Evolutionary conservation across 331 rosid species (phyloP).

Genomic region (Malus hybrid): DNA sequence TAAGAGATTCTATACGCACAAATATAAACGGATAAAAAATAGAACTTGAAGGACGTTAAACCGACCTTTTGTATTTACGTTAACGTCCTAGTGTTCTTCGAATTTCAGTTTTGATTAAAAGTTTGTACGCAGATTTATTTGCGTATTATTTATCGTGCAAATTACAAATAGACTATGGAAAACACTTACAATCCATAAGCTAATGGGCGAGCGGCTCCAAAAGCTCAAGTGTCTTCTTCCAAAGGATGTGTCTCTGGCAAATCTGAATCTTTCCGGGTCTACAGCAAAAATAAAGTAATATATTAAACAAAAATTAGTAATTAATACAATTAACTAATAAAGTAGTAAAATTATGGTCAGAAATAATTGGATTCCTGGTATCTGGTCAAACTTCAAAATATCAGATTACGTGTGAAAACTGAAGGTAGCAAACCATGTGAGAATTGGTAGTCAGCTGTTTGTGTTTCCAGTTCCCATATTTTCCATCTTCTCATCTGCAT

Average conservation of each 20-base stretch:
- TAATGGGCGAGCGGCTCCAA: slow-evolving; percentile 17
- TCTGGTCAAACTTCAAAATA: background rate
- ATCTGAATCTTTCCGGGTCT: slow-evolving; percentile 32
- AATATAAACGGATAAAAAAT: no score
- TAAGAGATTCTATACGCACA: background rate
- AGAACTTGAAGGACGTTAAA: background rate
- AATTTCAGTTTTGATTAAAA: no score
- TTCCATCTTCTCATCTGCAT: slow-evolving; percentile 28
- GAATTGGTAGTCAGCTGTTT: slow-evolving; percentile 17
- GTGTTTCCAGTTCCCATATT: slow-evolving; percentile 28
- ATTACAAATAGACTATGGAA: background rate
- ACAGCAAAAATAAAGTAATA: background rate
- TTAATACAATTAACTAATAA: background rate
- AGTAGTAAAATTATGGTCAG: background rate
- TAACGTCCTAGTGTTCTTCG: background rate
- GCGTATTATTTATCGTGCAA: background rate
- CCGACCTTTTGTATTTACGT: background rate
- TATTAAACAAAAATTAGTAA: background rate
- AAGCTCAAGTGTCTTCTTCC: slow-evolving; percentile 27
- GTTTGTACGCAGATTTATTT: no score
- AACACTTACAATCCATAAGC: slow-evolving; percentile 22
- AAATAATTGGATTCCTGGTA: background rate
- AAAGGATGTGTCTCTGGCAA: slow-evolving; percentile 29
- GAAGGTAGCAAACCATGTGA: slow-evolving; percentile 12
- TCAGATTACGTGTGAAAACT: background rate